Base-by-base conservation (phyloP, 495 filamentous ascomycete species). In the Penicillium crystallinum region DNA sequence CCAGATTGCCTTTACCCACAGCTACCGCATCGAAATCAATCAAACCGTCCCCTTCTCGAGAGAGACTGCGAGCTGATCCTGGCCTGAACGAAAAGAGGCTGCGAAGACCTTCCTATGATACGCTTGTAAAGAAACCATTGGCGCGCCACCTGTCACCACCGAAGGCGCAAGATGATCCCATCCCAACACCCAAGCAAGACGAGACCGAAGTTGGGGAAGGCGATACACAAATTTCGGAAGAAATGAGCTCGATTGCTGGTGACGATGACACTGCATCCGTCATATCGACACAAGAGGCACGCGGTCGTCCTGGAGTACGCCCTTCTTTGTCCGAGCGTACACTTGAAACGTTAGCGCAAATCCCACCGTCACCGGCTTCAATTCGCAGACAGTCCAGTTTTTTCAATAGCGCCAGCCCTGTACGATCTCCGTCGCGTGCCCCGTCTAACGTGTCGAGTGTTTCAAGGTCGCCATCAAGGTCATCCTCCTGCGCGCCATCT, bases 321-420 rank as follows among this genome's bases (percentile, higher is more conserved):
- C 79, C 81, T 19, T 88, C 85, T 1, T 66, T 89, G 19, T 85
- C 83, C 12, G 86, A 89, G 43, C 71, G 86, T 35, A 86, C 86
- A 10, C 81, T 86, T 30, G 84, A 87, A 54, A 86, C 82, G 0
- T 65, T 89, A 11, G 73, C 85, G 25, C 73, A 77, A 40, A 75
- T 88, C 18, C 81, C 85, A 3, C 75, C 83, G 2, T 86, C 86
- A 15, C 86, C 86, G 7, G 78, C 75, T 2, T 69, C 79, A n/a
- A 62, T 64, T 9, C 70, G 76, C 52, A 69, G 82, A 50, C 70
- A 71, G 49, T 85, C 83, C 9, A 81, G 76, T 58, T 85, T 88
- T 66, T 87, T 82, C 64, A 74, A 71, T 47, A 65, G 73, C 11
- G 71, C 80, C 42, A 81, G 77, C 53, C 78, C 81, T 10, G 79